A percentile compares a stretch with the other conserved stretches of the same genome.
Evolutionary conservation across 2,329 filamentous ascomycete species (phyloP).

Genomic region (Claviceps cyperi): DNA sequence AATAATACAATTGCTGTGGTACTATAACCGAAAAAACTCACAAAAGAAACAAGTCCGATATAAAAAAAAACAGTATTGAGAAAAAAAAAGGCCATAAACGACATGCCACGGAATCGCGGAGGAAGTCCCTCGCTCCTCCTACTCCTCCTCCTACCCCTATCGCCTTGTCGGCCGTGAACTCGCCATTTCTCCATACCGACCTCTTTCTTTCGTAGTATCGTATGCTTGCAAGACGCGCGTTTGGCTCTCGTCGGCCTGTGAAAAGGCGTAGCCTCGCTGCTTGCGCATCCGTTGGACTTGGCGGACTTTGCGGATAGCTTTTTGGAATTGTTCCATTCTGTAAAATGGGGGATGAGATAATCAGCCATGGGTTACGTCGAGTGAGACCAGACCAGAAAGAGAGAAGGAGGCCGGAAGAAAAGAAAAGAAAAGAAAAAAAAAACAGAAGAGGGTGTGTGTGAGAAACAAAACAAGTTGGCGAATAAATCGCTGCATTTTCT

Average conservation of each 20-base stretch:
- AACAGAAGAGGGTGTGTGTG: too few relatives aligned
- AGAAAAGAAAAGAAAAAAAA: neutral
- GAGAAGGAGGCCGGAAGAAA: too few relatives aligned
- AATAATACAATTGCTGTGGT: constrained; percentile 1
- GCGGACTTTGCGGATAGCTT: constrained; percentile 93
- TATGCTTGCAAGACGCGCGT: constrained; percentile 92
- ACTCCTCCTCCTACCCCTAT: constrained; percentile 2
- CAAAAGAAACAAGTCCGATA: neutral
- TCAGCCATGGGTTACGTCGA: neutral
- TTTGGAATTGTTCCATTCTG: constrained; percentile 99
- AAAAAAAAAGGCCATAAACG: neutral
- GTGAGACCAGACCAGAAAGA: too few relatives aligned
- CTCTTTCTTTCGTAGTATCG: constrained; percentile 85
- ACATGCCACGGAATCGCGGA: too few relatives aligned
- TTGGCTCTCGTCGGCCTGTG: constrained; percentile 91
- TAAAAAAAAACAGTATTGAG: neutral
- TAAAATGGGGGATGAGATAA: neutral
- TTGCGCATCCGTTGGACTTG: constrained; percentile 99
- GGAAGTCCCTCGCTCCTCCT: neutral
- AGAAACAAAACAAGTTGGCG: too few relatives aligned
- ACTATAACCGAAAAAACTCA: neutral
- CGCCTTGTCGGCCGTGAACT: constrained; percentile 23
- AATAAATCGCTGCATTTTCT: too few relatives aligned
- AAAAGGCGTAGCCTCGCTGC: constrained; percentile 96
- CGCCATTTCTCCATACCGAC: constrained; percentile 90